Evolutionary conservation across 306 rosid genomes (phyloP), one percentile per base, ranked within the genome.

Genomic region (Pyrus bretschneideri): DNA sequence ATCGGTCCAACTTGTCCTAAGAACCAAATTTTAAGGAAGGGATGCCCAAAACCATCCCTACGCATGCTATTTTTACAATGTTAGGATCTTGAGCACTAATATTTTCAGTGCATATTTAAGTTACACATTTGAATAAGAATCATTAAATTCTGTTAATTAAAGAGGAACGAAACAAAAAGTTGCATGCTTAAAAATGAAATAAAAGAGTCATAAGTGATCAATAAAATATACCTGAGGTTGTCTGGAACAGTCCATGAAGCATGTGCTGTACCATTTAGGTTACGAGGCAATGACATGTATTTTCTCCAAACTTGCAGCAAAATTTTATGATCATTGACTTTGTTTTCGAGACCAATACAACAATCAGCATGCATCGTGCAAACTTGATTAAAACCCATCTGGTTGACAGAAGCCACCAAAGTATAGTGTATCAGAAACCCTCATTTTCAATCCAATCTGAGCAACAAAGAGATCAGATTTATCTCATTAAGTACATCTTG

Each of bases 341-440:
- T 94, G 76, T 88, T 94, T 0, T 85, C 75, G 10, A 86, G 81
- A 49, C 97, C 97, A 38, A 86, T 62, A 73, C 97, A 94, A 35
- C 93, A 94, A 79, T 94, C 92, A 4, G 97, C 97, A 73, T 94
- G 97, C 96, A 90, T 83, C 6, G 97, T 94, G 46, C 79, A 73
- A 11, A 84, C 95, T 30, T 33, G 13, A 85, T 70, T 81, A 0
- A 94, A 66, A 67, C 90, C 83, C 38, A 27, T 57, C 89, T 78
- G 3, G 21, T 45, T 90, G 76, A 65, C 98, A 92, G 80, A 94
- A 92, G 42, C 97, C 96, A 15, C 95, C 97, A 67, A 89, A 86
- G 40, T 85, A 81, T 3, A 69, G 46, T 0, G 97, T 92, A 81
- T 85, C 84, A 9, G 92, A 80, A 70, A 90, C 90, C 83, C 88